A percentile compares a stretch with the other conserved stretches of the same genome.
phyloP scores from a whole-genome alignment of 2,329 filamentous ascomycete genomes.

The Zelopaecilomyces penicillatus region DNA sequence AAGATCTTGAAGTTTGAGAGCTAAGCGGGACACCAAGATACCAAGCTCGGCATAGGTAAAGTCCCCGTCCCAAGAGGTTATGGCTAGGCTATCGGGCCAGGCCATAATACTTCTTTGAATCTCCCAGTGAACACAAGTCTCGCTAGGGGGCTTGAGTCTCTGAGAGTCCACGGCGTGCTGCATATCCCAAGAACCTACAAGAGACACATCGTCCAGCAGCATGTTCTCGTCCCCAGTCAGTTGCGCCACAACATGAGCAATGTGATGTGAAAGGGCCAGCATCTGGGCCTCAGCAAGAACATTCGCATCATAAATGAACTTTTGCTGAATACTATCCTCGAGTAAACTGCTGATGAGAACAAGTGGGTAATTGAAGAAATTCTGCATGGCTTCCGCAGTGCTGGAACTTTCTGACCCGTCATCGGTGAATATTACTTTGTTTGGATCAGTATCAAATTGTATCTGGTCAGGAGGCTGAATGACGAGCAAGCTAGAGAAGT shows the following conservation, averaged over 20 bases:
- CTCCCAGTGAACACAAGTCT: constrained; percentile 2
- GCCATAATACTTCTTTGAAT: background rate
- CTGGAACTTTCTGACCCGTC: no score
- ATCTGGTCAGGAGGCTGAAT: constrained; percentile 13
- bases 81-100: background rate
- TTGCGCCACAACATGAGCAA: background rate
- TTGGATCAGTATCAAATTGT: no score
- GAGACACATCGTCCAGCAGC: background rate
- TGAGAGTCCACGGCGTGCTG: background rate
- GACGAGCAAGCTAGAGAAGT: constrained; percentile 14
- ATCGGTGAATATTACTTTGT: no score
- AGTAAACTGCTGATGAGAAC: background rate
- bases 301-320: background rate
- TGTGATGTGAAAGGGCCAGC: background rate
- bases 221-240: background rate
- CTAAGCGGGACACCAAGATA: background rate
- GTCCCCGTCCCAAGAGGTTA: background rate
- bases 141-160: background rate
- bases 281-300: no score
- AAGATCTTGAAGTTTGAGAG: background rate
- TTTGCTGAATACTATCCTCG: background rate
- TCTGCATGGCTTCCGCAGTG: background rate
- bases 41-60: background rate
- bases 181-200: background rate
- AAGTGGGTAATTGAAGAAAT: background rate